Evolutionary conservation across 345 rosid genomes (phyloP).

Genomic region (Garcia nutans): DNA sequence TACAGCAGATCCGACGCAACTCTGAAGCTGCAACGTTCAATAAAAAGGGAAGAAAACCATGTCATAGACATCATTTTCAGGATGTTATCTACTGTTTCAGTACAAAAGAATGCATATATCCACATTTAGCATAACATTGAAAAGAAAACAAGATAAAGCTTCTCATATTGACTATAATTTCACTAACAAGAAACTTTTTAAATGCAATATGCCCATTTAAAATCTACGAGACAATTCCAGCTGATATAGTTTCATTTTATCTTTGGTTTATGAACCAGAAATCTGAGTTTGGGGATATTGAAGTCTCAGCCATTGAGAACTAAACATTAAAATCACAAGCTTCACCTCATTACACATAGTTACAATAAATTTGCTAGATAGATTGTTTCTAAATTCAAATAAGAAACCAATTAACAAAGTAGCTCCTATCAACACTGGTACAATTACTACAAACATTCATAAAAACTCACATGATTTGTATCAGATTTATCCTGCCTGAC

Average conservation of each 20-base stretch:
- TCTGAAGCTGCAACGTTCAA: conserved; percentile 53
- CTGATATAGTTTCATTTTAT: not conserved
- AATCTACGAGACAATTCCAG: not conserved
- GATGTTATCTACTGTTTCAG: not conserved
- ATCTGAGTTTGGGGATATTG: not conserved
- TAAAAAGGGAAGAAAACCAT: conserved; percentile 26
- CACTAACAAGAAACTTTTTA: not conserved
- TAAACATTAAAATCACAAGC: not conserved
- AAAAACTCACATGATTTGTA: conserved; percentile 51
- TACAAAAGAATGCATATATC: not conserved
- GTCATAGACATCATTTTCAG: conserved; percentile 10
- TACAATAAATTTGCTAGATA: not conserved
- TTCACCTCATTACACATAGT: not conserved
- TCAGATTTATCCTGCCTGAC: conserved; percentile 36
- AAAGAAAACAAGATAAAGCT: not conserved
- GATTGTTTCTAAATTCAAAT: not conserved
- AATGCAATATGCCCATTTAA: not conserved
- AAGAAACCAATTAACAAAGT: not conserved
- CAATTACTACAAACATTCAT: not conserved
- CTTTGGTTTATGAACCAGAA: not conserved
- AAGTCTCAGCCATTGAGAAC: not conserved
- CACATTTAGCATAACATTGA: not conserved
- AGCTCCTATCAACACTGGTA: not conserved
- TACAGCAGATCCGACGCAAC: conserved; percentile 85
- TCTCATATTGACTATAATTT: not conserved